phyloP scores from a whole-genome alignment of 2,329 filamentous ascomycete genomes.

The Microdochium nivale region DNA sequence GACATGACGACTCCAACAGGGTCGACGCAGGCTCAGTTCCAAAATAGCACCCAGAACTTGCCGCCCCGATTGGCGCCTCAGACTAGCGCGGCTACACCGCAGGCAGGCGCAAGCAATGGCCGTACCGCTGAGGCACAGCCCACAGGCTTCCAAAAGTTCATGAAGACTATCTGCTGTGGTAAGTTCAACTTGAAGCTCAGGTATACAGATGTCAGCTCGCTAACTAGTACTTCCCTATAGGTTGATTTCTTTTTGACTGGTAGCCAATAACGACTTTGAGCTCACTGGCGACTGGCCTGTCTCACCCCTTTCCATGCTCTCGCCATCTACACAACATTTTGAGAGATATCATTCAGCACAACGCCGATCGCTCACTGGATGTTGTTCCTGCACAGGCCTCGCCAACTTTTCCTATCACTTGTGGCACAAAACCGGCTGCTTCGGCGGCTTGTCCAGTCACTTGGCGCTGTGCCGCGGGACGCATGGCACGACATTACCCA shows the following conservation, averaged over 20 bases:
- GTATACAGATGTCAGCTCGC: not conserved
- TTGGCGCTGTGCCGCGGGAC: too few species aligned
- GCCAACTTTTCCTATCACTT: not conserved
- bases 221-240: not conserved
- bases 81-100: constrained; percentile 46
- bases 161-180: constrained; percentile 90
- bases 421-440: not conserved
- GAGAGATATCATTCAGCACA: not conserved
- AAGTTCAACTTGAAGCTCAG: constrained; percentile 22
- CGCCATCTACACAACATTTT: not conserved
- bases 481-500: too few species aligned
- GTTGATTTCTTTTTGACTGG: not conserved
- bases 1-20: constrained; percentile 79
- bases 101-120: constrained; percentile 43
- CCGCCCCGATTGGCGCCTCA: constrained; percentile 55
- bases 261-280: not conserved
- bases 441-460: not conserved
- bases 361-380: not conserved
- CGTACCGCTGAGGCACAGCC: constrained; percentile 62
- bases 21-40: constrained; percentile 92
- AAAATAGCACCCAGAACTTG: constrained; percentile 87
- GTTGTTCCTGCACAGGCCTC: not conserved
- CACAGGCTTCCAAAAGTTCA: constrained; percentile 81
- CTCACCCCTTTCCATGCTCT: not conserved
- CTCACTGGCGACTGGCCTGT: not conserved